Conservation (phyloP, 371 early-diverging fungal species). For the Rhizomucor miehei region DNA sequence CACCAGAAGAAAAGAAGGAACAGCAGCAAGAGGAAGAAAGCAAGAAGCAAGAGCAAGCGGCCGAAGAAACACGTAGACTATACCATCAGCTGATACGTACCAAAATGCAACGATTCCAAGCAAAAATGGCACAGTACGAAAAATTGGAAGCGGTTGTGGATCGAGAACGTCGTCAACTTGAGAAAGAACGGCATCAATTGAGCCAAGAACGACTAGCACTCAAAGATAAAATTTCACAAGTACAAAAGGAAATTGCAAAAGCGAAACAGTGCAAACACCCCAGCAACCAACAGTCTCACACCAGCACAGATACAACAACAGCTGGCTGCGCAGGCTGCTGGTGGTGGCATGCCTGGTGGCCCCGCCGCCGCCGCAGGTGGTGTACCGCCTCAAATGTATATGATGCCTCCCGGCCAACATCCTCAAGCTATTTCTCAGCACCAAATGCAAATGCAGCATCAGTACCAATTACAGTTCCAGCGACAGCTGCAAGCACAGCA, state of each 20-base stretch:
- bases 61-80: constrained; percentile 10
- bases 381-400: constrained; percentile 8
- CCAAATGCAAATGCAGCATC: constrained; percentile 13
- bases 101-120: constrained; percentile 76
- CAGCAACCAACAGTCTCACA: constrained; percentile 32
- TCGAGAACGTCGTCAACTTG: constrained; percentile 76
- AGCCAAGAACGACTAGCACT: constrained; percentile 68
- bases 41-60: constrained; percentile 12
- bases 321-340: constrained; percentile 9
- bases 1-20: constrained; percentile 1
- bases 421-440: constrained; percentile 9
- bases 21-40: constrained; percentile 5
- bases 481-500: constrained; percentile 20
- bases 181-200: constrained; percentile 77
- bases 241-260: constrained; percentile 47
- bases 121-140: constrained; percentile 81
- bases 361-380: too few species aligned
- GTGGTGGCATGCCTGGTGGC: constrained; percentile 9
- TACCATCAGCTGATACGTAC: constrained; percentile 68
- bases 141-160: constrained; percentile 70
- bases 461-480: constrained; percentile 19
- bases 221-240: constrained; percentile 42
- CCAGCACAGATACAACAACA: constrained; percentile 47
- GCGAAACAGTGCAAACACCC: constrained; percentile 17
- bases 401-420: constrained; percentile 1